Percentiles rank a stretch among this genome's conserved stretches.
Evolutionary conservation across 495 filamentous ascomycete species (phyloP).

Genomic region (Aspergillus haitiensis): DNA sequence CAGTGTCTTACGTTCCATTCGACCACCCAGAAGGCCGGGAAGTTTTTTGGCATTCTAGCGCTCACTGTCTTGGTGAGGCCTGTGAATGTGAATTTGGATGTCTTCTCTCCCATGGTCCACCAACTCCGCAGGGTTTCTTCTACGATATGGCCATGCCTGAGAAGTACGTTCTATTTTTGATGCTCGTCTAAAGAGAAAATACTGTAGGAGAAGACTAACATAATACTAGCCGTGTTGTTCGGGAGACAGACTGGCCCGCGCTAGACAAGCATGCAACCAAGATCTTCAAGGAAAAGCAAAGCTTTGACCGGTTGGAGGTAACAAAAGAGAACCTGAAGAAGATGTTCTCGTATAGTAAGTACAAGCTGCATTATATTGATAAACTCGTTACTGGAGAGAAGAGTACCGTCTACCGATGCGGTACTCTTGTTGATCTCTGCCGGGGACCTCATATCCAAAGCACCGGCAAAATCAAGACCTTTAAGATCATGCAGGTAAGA

Average conservation of each 20-base stretch:
- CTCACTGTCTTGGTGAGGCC: constrained; percentile 91
- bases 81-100: constrained; percentile 87
- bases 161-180: constrained; percentile 39
- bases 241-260: constrained; percentile 71
- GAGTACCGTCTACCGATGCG: constrained; percentile 91
- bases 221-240: constrained; percentile 58
- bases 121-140: constrained; percentile 92
- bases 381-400: constrained; percentile 88
- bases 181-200: not conserved
- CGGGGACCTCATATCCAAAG: constrained; percentile 84
- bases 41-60: constrained; percentile 92
- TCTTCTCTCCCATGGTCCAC: constrained; percentile 88
- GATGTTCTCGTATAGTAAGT: constrained; percentile 96
- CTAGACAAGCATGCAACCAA: constrained; percentile 71
- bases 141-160: constrained; percentile 92
- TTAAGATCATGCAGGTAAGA: constrained; percentile 80
- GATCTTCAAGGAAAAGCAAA: constrained; percentile 94
- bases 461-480: constrained; percentile 88
- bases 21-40: constrained; percentile 78
- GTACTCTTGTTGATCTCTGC: constrained; percentile 78
- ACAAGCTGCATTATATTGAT: constrained; percentile 94
- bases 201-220: constrained; percentile 6
- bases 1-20: constrained; percentile 78
- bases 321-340: constrained; percentile 87
- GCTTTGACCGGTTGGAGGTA: constrained; percentile 84